Evolutionary conservation across 2,329 filamentous ascomycete genomes (phyloP).

Genomic region (Arthrobotrys sinensis): DNA sequence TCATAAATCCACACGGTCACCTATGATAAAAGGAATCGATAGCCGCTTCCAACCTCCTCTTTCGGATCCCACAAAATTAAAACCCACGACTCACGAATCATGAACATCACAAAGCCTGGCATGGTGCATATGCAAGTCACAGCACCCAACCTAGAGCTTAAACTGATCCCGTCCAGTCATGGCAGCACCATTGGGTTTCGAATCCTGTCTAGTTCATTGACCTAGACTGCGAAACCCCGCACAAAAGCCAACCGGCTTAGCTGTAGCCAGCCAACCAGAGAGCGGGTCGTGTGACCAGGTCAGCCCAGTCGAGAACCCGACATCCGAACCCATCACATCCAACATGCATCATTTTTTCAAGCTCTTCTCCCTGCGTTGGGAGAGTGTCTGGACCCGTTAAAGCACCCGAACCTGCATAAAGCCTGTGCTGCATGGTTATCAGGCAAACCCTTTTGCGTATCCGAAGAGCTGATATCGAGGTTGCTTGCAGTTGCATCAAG

Average conservation of each 20-base stretch:
- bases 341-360: not conserved
- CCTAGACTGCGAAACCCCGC: constrained; percentile 13
- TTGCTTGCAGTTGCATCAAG: not conserved
- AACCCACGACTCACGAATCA: not conserved
- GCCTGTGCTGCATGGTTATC: constrained; percentile 24
- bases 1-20: not conserved
- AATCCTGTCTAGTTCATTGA: not conserved
- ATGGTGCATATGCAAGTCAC: constrained; percentile 22
- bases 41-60: constrained; percentile 1
- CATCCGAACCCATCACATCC: constrained; percentile 23
- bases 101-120: constrained; percentile 11
- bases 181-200: not conserved
- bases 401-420: constrained; percentile 21
- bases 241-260: constrained; percentile 21
- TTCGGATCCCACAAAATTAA: not conserved
- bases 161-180: constrained; percentile 8
- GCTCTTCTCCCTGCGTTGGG: not conserved
- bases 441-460: constrained; percentile 5
- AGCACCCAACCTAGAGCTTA: constrained; percentile 14
- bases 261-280: constrained; percentile 10
- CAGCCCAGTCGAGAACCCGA: constrained; percentile 29
- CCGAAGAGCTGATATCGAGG: not conserved
- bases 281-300: constrained; percentile 24
- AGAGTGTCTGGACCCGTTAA: constrained; percentile 15
- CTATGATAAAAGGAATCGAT: not conserved